Conservation (phyloP, 768 basidiomycete genomes). For the Tulasnella sp. region DNA sequence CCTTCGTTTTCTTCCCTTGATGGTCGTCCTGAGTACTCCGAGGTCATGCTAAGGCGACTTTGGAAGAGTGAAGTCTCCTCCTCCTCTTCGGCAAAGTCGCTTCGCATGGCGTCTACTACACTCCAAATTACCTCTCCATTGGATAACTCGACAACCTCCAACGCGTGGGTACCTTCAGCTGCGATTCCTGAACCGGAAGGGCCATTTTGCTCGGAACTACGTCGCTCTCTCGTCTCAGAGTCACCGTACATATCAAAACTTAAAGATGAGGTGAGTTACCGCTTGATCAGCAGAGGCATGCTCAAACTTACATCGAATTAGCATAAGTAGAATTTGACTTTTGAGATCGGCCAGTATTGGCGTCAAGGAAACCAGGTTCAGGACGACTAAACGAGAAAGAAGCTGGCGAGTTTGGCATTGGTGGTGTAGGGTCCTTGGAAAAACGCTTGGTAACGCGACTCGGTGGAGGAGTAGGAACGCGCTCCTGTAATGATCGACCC, state of each 20-base stretch:
- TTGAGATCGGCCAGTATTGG: conserved; percentile 32
- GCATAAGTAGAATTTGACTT: conserved; percentile 53
- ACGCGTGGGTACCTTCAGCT: conserved; percentile 33
- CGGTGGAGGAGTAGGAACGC: conserved; percentile 77
- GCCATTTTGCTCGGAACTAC: conserved; percentile 22
- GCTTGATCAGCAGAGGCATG: conserved; percentile 33
- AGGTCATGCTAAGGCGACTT: conserved; percentile 56
- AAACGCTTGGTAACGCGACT: conserved; percentile 24
- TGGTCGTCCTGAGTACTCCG: conserved; percentile 37
- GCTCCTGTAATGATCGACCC: conserved; percentile 63
- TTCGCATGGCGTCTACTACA: conserved; percentile 70
- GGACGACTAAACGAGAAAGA: not conserved
- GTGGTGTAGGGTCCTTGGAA: conserved; percentile 16
- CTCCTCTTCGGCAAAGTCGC: conserved; percentile 47
- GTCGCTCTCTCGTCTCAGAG: not conserved
- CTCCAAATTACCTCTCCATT: conserved; percentile 82
- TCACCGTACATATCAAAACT: conserved; percentile 20
- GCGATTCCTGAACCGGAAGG: conserved; percentile 29
- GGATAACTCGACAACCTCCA: conserved; percentile 73
- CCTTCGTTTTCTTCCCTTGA: conserved; percentile 34
- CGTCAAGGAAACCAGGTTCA: not conserved
- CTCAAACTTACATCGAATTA: conserved; percentile 62
- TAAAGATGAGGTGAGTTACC: conserved; percentile 65
- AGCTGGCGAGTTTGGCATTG: conserved; percentile 12
- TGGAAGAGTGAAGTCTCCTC: conserved; percentile 39